Percentiles rank a stretch among this genome's conserved stretches.
phyloP scores from a whole-genome alignment of 2,329 filamentous ascomycete species.

The Onygenales sp. region DNA sequence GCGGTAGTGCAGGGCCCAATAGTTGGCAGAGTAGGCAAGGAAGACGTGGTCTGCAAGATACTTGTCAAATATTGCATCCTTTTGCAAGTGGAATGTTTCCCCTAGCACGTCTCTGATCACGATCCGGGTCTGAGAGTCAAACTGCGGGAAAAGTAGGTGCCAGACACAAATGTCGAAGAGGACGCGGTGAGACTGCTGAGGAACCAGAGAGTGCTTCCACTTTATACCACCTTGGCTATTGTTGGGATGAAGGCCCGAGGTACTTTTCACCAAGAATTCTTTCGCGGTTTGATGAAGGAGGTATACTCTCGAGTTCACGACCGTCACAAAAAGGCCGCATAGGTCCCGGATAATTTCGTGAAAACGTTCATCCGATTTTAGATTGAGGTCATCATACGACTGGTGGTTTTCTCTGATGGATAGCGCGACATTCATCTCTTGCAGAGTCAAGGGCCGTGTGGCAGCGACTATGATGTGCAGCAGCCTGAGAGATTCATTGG shows the following conservation, averaged over 20 bases:
- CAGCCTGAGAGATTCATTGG: constrained; percentile 18
- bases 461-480: constrained; percentile 29
- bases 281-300: constrained; percentile 33
- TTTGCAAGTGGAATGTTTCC: no score
- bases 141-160: neutral
- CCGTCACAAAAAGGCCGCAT: constrained; percentile 29
- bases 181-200: neutral
- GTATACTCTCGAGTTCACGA: constrained; percentile 25
- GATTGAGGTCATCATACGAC: constrained; percentile 7
- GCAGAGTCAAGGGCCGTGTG: constrained; percentile 21
- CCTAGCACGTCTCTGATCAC: neutral
- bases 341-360: constrained; percentile 16
- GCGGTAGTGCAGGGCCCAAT: neutral
- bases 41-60: neutral
- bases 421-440: constrained; percentile 24
- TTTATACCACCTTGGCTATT: neutral
- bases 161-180: neutral
- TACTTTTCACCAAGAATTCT: constrained; percentile 24
- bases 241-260: neutral
- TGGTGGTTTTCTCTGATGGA: constrained; percentile 5
- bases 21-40: neutral
- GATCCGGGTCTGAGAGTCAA: neutral
- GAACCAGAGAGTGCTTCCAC: neutral
- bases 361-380: constrained; percentile 11
- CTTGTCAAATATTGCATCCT: neutral